Base-by-base conservation (phyloP, 495 filamentous ascomycete species). In the Tuber aestivum region DNA sequence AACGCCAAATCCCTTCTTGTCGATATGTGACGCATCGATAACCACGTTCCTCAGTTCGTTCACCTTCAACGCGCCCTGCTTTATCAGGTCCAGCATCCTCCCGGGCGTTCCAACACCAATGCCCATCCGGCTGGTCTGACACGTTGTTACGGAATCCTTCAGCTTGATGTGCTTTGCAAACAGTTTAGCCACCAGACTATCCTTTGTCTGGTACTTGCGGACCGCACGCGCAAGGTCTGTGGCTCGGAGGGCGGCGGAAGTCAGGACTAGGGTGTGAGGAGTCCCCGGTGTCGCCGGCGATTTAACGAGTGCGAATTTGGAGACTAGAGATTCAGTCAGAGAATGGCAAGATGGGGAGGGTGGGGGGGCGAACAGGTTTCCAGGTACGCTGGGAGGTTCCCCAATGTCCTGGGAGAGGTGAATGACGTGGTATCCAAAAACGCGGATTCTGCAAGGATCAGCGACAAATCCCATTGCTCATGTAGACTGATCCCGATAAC, bases 91-190 rank as follows among this genome's bases (percentile, higher is more conserved):
- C 61, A 90, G 89, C 42, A 98, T 83, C 68, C 95, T 87, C 70
- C 90, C 86, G 3, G 95, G 95, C 3, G 95, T 99, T 9, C 95
- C 95, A 32, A 97, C 92, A 1, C 93, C 94, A 72, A 98, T 92
- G 32, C 92, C 91, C 12, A 93, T 91, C 71, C 92, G 91, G 74
- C 77, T 76, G 84, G 88, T 85, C 84, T 93, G 84, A 85, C 94
- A 88, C 83, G 91, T 92, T 70, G 92, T 88, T 73, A 94, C 89
- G 27, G 93, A 92, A 77, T 97, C 96, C 72, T 92, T 88, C 9
- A 99, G 78, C 85, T 99, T 99, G 86, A 99, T 97, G 78, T 99
- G 95, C 83, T 99, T 99, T 12, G 96, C 95, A 83, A 99, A 99
- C 71, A 98, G 87, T 84, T 99, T 99, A 37, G 92, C 93, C 3